These are phyloP conservation scores for Pseudognaphalium luteoalbum DNA, from an alignment of 129 eudicot genomes.

Conservation along the genomic window DNA sequence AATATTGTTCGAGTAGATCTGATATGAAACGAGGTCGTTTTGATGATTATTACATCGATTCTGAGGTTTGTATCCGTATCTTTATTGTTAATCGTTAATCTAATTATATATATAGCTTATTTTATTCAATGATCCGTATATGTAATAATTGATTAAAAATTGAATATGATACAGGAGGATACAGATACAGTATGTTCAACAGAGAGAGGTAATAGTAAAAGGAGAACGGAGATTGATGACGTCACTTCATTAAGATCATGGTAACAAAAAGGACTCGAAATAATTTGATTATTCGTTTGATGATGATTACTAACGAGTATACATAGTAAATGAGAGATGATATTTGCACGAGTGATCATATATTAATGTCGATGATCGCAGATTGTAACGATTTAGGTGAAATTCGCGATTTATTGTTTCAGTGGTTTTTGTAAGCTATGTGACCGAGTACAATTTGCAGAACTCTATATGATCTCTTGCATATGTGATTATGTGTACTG, in stretches of 20 bases:
- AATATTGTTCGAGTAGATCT: slow-evolving; percentile 25
- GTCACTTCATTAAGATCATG: slow-evolving; percentile 12
- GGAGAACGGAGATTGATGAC: slow-evolving; percentile 27
- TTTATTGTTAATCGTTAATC: background rate
- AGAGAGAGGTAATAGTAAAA: slow-evolving; percentile 15
- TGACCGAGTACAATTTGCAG: background rate
- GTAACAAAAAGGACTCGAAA: background rate
- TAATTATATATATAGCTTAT: background rate
- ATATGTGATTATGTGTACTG: no score
- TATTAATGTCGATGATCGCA: slow-evolving; percentile 1
- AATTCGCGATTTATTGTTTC: background rate
- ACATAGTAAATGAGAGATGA: background rate
- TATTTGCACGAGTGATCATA: background rate
- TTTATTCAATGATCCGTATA: no score
- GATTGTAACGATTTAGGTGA: background rate
- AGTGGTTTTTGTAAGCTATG: slow-evolving; percentile 19
- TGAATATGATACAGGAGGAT: slow-evolving; percentile 32
- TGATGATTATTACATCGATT: slow-evolving; percentile 37
- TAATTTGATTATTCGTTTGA: background rate
- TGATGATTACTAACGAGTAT: background rate
- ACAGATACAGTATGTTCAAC: slow-evolving; percentile 34
- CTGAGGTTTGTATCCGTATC: slow-evolving; percentile 28
- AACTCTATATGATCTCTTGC: no score
- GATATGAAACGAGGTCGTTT: slow-evolving; percentile 33
- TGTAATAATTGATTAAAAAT: background rate